Conservation (phyloP, 371 early-diverging fungal species). For the Rhizomucor miehei region DNA sequence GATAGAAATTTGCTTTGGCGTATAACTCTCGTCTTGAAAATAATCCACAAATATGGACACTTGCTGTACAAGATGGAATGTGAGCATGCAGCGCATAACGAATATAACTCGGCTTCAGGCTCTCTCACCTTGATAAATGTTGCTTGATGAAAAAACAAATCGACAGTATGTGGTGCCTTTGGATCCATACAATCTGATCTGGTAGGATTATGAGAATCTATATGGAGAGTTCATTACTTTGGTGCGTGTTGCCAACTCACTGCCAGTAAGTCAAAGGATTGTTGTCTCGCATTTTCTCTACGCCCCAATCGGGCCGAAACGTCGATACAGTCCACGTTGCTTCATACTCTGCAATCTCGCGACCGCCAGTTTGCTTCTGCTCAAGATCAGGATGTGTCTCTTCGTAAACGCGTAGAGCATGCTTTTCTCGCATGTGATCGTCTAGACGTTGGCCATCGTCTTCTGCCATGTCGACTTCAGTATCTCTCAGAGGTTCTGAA, state of each 20-base stretch:
- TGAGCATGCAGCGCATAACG: no score
- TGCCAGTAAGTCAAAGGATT: constrained; percentile 84
- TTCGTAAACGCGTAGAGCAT: constrained; percentile 22
- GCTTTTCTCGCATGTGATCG: constrained; percentile 21
- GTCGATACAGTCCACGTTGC: constrained; percentile 75
- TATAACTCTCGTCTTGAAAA: constrained; percentile 91
- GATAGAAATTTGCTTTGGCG: constrained; percentile 74
- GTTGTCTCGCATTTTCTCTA: constrained; percentile 65
- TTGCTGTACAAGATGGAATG: constrained; percentile 29
- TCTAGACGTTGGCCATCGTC: constrained; percentile 20
- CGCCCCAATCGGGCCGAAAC: constrained; percentile 65
- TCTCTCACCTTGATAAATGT: constrained; percentile 27
- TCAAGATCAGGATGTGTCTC: constrained; percentile 30
- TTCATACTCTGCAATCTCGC: constrained; percentile 54
- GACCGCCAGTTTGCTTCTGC: constrained; percentile 32
- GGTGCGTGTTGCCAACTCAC: constrained; percentile 26
- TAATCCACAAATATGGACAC: constrained; percentile 77
- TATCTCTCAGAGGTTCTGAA: not conserved
- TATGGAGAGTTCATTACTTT: constrained; percentile 16
- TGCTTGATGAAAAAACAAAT: constrained; percentile 31
- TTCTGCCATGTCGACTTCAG: constrained; percentile 10
- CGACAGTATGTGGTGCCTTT: constrained; percentile 38
- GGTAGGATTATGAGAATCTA: constrained; percentile 49
- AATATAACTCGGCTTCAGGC: no score
- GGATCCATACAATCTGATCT: constrained; percentile 51